These are phyloP conservation scores for Cyberlindnera xishuangbannaensis DNA, from an alignment of 805 yeast genomes.

Conservation along the genomic window DNA sequence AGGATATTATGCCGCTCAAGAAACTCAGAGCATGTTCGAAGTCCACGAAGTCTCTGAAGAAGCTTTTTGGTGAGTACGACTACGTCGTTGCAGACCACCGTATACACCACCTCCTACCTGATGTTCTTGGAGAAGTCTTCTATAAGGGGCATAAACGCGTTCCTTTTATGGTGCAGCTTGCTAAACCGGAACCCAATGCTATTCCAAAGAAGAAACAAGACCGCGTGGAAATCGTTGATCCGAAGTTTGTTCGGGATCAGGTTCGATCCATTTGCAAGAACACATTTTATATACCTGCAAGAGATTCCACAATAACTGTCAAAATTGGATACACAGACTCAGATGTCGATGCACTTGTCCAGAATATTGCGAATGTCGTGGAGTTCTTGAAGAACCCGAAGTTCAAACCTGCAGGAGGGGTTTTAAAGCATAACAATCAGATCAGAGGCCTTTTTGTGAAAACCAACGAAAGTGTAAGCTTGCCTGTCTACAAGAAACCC, in stretches of 20 bases:
- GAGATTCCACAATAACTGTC: constrained; percentile 55
- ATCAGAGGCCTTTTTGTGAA: constrained; percentile 53
- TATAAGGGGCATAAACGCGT: constrained; percentile 58
- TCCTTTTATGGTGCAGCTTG: constrained; percentile 64
- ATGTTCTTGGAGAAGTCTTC: constrained; percentile 52
- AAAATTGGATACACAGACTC: constrained; percentile 53
- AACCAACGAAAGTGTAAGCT: constrained; percentile 59
- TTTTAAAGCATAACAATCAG: constrained; percentile 39
- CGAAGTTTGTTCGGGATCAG: constrained; percentile 58
- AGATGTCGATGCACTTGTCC: constrained; percentile 36
- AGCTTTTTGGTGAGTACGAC: constrained; percentile 56
- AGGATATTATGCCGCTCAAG: constrained; percentile 23
- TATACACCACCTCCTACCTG: constrained; percentile 54
- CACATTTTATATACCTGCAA: constrained; percentile 55
- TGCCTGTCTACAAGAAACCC: constrained; percentile 42
- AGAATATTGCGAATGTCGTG: constrained; percentile 47
- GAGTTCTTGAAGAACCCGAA: constrained; percentile 40
- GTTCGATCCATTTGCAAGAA: constrained; percentile 57
- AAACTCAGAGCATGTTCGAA: constrained; percentile 52
- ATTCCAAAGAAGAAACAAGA: constrained; percentile 31
- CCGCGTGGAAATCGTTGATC: constrained; percentile 58
- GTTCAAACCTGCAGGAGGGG: constrained; percentile 51
- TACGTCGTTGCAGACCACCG: constrained; percentile 65
- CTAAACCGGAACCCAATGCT: constrained; percentile 16
- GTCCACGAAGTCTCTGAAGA: constrained; percentile 34